These are phyloP conservation scores for Penicillium sp. DNA, from an alignment of 2,329 filamentous ascomycete genomes.

Conservation along the genomic window DNA sequence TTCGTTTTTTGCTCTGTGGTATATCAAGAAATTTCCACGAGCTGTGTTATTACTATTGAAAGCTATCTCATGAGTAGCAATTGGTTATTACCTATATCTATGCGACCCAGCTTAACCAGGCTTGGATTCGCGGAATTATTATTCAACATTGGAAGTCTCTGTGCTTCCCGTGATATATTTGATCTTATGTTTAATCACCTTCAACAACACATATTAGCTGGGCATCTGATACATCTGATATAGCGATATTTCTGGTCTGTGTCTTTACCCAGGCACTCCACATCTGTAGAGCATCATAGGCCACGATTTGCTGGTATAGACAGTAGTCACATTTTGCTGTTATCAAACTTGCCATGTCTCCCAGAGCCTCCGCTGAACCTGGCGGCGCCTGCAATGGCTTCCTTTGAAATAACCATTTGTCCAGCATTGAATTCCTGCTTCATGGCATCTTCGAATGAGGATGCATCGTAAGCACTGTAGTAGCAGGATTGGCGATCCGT, in stretches of 20 bases:
- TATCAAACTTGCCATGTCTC: constrained; percentile 20
- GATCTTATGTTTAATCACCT: too few relatives aligned
- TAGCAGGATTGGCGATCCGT: constrained; percentile 52
- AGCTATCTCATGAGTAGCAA: not conserved
- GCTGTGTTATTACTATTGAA: not conserved
- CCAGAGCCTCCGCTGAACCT: constrained; percentile 19
- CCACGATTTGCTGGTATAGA: too few relatives aligned
- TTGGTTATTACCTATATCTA: not conserved
- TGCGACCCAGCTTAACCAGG: too few relatives aligned
- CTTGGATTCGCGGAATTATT: too few relatives aligned
- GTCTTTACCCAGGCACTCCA: too few relatives aligned
- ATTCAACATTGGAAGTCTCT: not conserved
- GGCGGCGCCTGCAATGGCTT: constrained; percentile 19
- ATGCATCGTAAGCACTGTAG: constrained; percentile 52
- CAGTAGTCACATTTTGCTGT: constrained; percentile 8
- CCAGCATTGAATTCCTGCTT: constrained; percentile 17
- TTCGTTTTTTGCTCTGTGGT: too few relatives aligned
- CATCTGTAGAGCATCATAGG: too few relatives aligned
- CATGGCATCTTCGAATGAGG: constrained; percentile 52
- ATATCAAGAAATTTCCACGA: not conserved
- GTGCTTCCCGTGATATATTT: too few relatives aligned
- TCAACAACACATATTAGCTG: too few relatives aligned
- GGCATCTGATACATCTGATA: not conserved
- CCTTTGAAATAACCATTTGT: constrained; percentile 16
- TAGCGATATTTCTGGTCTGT: not conserved